phyloP scores from a whole-genome alignment of 768 basidiomycete genomes.

The Leccinellum rugosiceps region DNA sequence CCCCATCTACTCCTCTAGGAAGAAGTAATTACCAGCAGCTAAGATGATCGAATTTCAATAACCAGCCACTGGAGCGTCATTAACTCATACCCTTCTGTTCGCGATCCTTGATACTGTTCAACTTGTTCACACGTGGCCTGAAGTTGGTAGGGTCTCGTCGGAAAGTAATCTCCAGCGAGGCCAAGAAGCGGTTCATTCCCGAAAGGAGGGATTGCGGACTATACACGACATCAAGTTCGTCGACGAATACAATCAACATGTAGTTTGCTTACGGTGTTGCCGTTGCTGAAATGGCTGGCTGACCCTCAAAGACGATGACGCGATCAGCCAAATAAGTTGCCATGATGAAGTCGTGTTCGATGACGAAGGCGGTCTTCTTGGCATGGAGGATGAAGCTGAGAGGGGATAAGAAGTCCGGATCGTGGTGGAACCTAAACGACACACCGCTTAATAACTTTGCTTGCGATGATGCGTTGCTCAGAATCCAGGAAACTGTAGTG shows the following conservation, averaged over 20 bases:
- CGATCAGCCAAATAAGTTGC: conserved; percentile 98
- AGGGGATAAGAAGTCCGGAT: not conserved
- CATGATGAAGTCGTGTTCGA: conserved; percentile 99
- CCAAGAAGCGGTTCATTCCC: conserved; percentile 98
- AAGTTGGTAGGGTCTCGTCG: conserved; percentile 95
- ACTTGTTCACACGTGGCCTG: conserved; percentile 85
- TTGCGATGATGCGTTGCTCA: conserved; percentile 98
- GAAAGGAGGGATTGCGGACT: conserved; percentile 93
- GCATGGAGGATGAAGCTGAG: conserved; percentile 87
- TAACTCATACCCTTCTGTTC: conserved; percentile 72
- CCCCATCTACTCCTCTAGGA: conserved; percentile 70
- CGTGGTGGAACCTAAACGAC: conserved; percentile 8
- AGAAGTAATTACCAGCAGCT: conserved; percentile 89
- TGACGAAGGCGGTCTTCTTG: conserved; percentile 97
- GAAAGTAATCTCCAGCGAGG: conserved; percentile 96
- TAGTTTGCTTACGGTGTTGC: conserved; percentile 74
- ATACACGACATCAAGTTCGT: conserved; percentile 5
- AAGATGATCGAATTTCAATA: conserved; percentile 11
- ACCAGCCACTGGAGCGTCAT: not conserved
- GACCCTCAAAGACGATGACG: conserved; percentile 88
- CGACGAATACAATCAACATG: not conserved
- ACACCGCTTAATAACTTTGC: conserved; percentile 95
- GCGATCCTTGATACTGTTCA: conserved; percentile 79
- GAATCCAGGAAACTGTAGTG: conserved; percentile 84
- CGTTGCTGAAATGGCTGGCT: conserved; percentile 83